These are phyloP conservation scores for Rehmannia glutinosa DNA, from an alignment of 257 asterid species.

Conservation along the genomic window DNA sequence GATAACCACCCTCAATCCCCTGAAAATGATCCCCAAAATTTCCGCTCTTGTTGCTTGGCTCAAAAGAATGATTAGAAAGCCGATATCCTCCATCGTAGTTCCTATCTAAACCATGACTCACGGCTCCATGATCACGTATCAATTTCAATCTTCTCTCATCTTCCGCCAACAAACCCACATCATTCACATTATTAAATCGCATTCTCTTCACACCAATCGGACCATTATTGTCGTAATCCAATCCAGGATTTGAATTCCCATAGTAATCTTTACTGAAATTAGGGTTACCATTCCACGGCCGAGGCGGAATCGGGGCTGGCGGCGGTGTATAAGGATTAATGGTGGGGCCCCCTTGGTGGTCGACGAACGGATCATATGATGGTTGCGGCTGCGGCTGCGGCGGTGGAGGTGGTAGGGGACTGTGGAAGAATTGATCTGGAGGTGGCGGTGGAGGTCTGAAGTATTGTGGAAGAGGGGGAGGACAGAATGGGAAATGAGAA, in stretches of 20 bases:
- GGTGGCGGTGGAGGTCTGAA: conserved; percentile 43
- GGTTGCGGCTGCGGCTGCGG: conserved; percentile 37
- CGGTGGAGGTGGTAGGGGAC: conserved; percentile 34
- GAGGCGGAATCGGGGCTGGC: conserved; percentile 29
- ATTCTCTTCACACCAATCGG: conserved; percentile 58
- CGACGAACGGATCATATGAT: conserved; percentile 57
- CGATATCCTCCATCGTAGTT: conserved; percentile 23
- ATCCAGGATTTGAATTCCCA: conserved; percentile 28
- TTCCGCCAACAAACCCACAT: conserved; percentile 28
- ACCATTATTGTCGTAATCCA: conserved; percentile 26
- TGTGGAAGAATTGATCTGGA: conserved; percentile 33
- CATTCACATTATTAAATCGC: conserved; percentile 39
- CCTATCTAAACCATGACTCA: conserved; percentile 23
- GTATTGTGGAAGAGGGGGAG: conserved; percentile 41
- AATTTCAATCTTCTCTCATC: conserved; percentile 71
- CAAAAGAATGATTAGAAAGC: not conserved
- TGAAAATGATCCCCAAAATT: conserved; percentile 23
- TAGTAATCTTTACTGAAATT: conserved; percentile 25
- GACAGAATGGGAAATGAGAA: conserved; percentile 70
- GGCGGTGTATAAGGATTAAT: conserved; percentile 32
- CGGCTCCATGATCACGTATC: conserved; percentile 72
- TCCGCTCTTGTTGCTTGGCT: conserved; percentile 3
- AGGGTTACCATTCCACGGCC: conserved; percentile 39
- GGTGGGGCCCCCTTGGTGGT: conserved; percentile 42
- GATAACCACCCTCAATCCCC: conserved; percentile 25